phyloP scores from a whole-genome alignment of 1,284 basidiomycete species.

The Cutaneotrichosporon sp. region DNA sequence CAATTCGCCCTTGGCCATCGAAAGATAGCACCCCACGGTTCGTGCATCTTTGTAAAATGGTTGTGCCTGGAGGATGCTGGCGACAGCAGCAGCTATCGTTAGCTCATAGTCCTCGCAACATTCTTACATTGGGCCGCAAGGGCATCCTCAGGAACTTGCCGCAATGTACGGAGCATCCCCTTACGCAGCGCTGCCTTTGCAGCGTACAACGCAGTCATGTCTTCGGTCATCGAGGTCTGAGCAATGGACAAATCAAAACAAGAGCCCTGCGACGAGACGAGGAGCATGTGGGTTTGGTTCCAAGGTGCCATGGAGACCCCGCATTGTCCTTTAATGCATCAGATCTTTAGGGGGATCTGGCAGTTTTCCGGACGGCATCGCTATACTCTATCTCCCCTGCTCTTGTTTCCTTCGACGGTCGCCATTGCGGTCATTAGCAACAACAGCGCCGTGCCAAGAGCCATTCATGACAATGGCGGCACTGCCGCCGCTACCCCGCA shows the following conservation, averaged over 20 bases:
- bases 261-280: not conserved
- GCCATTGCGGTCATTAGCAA: no score
- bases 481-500: constrained; percentile 39
- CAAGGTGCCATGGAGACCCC: no score
- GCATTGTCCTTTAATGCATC: no score
- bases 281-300: not conserved
- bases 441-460: no score
- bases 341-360: no score
- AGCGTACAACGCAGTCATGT: constrained; percentile 26
- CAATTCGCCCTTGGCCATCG: constrained; percentile 44
- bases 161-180: constrained; percentile 34
- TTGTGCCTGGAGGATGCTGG: constrained; percentile 22
- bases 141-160: constrained; percentile 27
- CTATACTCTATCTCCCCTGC: no score
- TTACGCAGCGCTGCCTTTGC: constrained; percentile 37
- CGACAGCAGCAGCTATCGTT: constrained; percentile 33
- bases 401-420: no score
- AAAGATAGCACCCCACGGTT: constrained; percentile 43
- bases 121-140: constrained; percentile 40
- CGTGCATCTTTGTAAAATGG: constrained; percentile 33
- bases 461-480: not conserved
- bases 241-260: no score
- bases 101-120: not conserved
- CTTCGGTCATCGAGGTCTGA: not conserved
- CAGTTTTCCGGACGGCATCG: no score